A percentile compares a stretch with the other conserved stretches of the same genome.
Evolutionary conservation across 495 filamentous ascomycete species (phyloP).

Genomic region (Amphirosellinia nigrospora): DNA sequence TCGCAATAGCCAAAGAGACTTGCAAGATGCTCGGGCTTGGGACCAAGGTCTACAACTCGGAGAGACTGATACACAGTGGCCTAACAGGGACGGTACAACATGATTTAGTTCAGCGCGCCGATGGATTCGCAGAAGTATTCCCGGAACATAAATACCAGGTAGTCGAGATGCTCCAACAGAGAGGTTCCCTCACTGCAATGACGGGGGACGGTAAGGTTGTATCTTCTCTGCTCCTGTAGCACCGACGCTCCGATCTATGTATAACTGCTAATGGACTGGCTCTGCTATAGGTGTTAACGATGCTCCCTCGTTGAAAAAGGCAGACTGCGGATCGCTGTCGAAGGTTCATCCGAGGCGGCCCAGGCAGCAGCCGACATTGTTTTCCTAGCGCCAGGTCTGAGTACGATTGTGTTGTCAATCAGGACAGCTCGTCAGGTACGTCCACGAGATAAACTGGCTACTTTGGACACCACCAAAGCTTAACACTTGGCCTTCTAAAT

Average conservation of each 20-base stretch:
- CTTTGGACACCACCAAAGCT: neutral
- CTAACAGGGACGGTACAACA: constrained; percentile 90
- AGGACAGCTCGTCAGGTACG: constrained; percentile 80
- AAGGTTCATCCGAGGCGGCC: constrained; percentile 90
- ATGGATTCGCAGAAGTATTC: constrained; percentile 95
- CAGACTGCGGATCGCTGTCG: constrained; percentile 92
- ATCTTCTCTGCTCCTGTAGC: neutral
- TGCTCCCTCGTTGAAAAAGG: constrained; percentile 94
- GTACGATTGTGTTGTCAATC: constrained; percentile 88
- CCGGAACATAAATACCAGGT: constrained; percentile 98
- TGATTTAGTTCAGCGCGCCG: constrained; percentile 90
- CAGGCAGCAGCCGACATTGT: constrained; percentile 93
- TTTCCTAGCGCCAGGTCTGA: constrained; percentile 87
- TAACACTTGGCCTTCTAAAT: neutral
- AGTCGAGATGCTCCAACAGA: constrained; percentile 94
- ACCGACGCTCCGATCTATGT: neutral
- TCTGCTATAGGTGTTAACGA: constrained; percentile 79
- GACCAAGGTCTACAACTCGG: constrained; percentile 92
- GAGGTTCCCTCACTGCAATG: constrained; percentile 95
- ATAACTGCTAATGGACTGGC: constrained; percentile 1
- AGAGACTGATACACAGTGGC: constrained; percentile 78
- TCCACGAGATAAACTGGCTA: neutral
- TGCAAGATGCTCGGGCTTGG: constrained; percentile 88
- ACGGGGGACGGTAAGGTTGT: constrained; percentile 75
- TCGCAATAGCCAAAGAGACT: constrained; percentile 89